Evolutionary conservation across 345 rosid species (phyloP), one percentile per base, ranked within the genome.

Genomic region (Physaria fendleri): DNA sequence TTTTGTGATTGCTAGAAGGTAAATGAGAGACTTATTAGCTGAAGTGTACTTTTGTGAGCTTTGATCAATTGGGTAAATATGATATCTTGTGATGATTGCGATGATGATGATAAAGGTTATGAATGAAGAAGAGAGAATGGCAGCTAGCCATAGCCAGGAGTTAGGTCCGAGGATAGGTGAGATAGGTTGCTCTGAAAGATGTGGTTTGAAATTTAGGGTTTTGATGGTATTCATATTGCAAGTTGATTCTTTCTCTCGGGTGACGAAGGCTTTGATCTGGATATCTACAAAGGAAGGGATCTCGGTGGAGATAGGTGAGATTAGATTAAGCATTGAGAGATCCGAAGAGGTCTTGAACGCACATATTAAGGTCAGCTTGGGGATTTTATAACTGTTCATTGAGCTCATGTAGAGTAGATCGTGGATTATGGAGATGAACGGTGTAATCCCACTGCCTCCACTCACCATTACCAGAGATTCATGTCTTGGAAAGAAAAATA

Each of bases 391-490:
- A 4, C 14, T 56, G 12, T 46, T 17, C 0, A 49, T 64, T 29
- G 56, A 57, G 65, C 71, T 65, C n/a, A 20, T 37, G 32, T 33
- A 73, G 35, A 81, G 35, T 47, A 91, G 78, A 24, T 91, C 88
- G 1, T 88, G 75, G 32, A 81, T 71, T 30, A 88, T 77, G 29
- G 92, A 83, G 32, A 88, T 79, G 72, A 85, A 82, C 12, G 97
- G 94, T 4, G 97, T 82, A 34, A 91, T 78, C 20, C 85, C 85
- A 33, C 92, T 85, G 17, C 95, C 94, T 74, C 96, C 98, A 15
- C 96, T 82, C 43, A 88, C 62, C 86, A 88, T 71, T 60, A 85
- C 83, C 20, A 88, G 71, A 43, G 43, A 70, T 3, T 80, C 89
- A 49, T 79, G 79, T 78, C 94, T 84, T 56, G 2, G 8, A 28